Conservation (phyloP, 805 yeast species). For the Zygosaccharomyces bisporus region DNA sequence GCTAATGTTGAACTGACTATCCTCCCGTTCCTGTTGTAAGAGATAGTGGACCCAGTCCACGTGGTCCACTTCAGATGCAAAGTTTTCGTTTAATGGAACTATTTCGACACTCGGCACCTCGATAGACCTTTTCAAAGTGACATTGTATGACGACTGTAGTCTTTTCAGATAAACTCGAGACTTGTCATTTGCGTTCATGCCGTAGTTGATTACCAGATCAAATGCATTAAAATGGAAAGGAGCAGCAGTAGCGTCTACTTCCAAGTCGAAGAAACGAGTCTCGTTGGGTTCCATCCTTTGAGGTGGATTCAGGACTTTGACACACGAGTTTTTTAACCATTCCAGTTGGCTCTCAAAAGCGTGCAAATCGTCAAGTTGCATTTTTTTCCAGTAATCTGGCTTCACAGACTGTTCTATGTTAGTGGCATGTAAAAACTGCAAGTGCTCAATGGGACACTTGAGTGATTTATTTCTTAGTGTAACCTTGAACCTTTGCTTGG, state of each 20-base stretch:
- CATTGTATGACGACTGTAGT: constrained; percentile 26
- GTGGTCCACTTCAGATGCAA: constrained; percentile 20
- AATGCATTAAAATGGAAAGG: constrained; percentile 25
- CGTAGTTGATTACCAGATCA: constrained; percentile 29
- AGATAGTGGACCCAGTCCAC: constrained; percentile 33
- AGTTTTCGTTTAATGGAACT: constrained; percentile 47
- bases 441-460: constrained; percentile 25
- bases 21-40: constrained; percentile 14
- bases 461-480: constrained; percentile 30
- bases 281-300: constrained; percentile 25
- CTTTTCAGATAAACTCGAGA: constrained; percentile 24
- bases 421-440: constrained; percentile 23
- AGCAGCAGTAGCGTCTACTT: constrained; percentile 24
- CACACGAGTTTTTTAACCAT: constrained; percentile 23
- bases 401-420: constrained; percentile 27
- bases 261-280: constrained; percentile 21
- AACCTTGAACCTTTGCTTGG: constrained; percentile 21
- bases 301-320: constrained; percentile 22
- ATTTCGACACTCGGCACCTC: constrained; percentile 71
- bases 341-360: constrained; percentile 27
- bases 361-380: constrained; percentile 29
- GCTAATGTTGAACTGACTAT: constrained; percentile 34
- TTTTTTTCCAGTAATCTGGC: constrained; percentile 30
- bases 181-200: constrained; percentile 20
- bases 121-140: constrained; percentile 50